Percentiles rank a stretch among this genome's conserved stretches.
phyloP scores from a whole-genome alignment of 1,284 basidiomycete species.

The Ceratobasidium sp. region DNA sequence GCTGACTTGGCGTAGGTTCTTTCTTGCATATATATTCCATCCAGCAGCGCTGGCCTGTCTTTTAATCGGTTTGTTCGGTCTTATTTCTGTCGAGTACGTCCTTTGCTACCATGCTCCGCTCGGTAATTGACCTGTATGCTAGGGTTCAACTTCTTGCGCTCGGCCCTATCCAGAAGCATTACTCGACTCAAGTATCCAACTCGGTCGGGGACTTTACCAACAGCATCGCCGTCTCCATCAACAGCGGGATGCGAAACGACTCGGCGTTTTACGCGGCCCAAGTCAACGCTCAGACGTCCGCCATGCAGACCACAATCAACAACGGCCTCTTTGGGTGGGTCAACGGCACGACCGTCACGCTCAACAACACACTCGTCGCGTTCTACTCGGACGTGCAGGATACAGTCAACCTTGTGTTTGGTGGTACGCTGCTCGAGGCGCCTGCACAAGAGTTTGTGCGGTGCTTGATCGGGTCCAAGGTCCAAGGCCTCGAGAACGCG shows the following conservation, averaged over 20 bases:
- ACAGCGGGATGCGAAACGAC: constrained; percentile 81
- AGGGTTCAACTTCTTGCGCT: constrained; percentile 85
- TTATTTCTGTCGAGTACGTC: constrained; percentile 71
- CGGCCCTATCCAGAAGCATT: constrained; percentile 73
- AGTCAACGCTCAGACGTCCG: constrained; percentile 77
- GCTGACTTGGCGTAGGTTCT: constrained; percentile 73
- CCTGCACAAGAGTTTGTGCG: constrained; percentile 88
- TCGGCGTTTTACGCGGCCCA: constrained; percentile 78
- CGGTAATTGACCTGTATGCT: neutral
- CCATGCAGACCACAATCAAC: constrained; percentile 81
- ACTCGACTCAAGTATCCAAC: constrained; percentile 66
- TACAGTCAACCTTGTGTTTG: constrained; percentile 77
- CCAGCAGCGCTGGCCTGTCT: constrained; percentile 89
- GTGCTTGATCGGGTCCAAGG: constrained; percentile 91
- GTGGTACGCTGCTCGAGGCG: constrained; percentile 80
- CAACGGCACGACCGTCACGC: constrained; percentile 86
- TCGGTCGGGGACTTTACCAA: constrained; percentile 74
- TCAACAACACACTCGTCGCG: constrained; percentile 81
- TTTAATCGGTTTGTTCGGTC: constrained; percentile 87
- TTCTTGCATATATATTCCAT: constrained; percentile 89
- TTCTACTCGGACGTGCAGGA: constrained; percentile 81
- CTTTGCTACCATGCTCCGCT: neutral
- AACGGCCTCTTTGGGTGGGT: constrained; percentile 93
- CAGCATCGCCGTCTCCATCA: constrained; percentile 79
- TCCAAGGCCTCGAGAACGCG: constrained; percentile 84